Evolutionary conservation across 1,139 yeast species (phyloP).

Genomic region (Blastobotrys ciferrii): DNA sequence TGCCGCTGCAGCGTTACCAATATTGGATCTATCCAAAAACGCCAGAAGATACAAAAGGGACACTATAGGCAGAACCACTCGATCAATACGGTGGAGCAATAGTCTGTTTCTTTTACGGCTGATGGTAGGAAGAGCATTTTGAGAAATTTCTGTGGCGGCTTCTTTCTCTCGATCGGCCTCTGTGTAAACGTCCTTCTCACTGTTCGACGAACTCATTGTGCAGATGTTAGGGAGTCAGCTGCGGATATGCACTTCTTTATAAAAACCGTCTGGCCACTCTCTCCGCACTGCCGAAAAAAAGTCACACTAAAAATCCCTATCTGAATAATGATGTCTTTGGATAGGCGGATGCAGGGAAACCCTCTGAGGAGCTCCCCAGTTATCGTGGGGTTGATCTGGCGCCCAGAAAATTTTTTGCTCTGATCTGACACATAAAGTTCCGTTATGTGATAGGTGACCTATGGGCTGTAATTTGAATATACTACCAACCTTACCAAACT

Average conservation of each 20-base stretch:
- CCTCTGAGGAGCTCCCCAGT: neutral
- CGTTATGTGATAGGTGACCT: too few species aligned
- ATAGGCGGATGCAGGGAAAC: neutral
- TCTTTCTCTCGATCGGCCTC: neutral
- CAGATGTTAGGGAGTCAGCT: neutral
- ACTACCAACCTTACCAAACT: too few species aligned
- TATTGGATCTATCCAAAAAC: slow-evolving; percentile 36
- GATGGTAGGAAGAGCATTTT: neutral
- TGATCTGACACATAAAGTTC: too few species aligned
- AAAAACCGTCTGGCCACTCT: neutral
- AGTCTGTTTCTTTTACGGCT: slow-evolving; percentile 5
- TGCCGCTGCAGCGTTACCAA: slow-evolving; percentile 60
- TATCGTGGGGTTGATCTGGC: neutral
- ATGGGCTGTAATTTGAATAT: too few species aligned
- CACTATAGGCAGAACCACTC: slow-evolving; percentile 14
- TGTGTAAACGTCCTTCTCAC: neutral
- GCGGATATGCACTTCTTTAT: neutral
- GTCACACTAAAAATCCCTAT: neutral
- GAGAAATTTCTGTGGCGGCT: neutral
- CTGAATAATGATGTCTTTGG: neutral
- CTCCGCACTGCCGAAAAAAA: neutral
- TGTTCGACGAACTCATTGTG: neutral
- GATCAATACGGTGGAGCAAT: slow-evolving; percentile 14
- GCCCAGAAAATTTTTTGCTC: neutral
- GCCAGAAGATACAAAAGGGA: slow-evolving; percentile 10